phyloP scores from a whole-genome alignment of 2,329 filamentous ascomycete genomes.

The Nectriaceae sp. region DNA sequence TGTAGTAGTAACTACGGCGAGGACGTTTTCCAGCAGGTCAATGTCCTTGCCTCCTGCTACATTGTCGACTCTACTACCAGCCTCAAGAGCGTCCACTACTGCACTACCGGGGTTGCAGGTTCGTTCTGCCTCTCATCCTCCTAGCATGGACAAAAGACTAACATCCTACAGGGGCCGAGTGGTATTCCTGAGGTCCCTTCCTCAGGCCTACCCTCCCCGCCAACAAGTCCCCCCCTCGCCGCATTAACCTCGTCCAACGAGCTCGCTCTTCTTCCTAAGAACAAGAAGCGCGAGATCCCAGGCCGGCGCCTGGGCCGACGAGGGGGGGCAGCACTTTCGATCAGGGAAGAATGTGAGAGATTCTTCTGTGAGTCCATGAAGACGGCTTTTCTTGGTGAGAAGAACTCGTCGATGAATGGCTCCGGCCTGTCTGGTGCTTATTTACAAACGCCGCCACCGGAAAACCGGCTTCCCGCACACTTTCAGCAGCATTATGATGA shows the following conservation, averaged over 20 bases:
- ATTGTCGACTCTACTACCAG: constrained; percentile 72
- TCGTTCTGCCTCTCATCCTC: constrained; percentile 33
- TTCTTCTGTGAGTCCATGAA: constrained; percentile 98
- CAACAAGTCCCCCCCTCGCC: constrained; percentile 87
- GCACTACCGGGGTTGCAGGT: constrained; percentile 87
- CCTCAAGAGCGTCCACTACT: constrained; percentile 89
- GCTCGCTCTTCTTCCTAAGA: constrained; percentile 64
- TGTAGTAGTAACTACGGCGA: constrained; percentile 78
- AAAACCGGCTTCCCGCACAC: constrained; percentile 43
- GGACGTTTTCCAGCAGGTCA: constrained; percentile 64
- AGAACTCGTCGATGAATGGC: constrained; percentile 73
- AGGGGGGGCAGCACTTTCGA: constrained; percentile 94
- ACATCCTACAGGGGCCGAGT: constrained; percentile 68
- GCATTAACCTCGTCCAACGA: constrained; percentile 69
- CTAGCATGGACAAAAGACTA: constrained; percentile 7
- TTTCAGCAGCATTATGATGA: constrained; percentile 33
- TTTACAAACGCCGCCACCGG: constrained; percentile 56
- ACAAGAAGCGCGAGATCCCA: constrained; percentile 46
- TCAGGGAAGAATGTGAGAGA: constrained; percentile 99
- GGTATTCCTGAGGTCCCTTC: constrained; percentile 92
- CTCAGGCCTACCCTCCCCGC: constrained; percentile 82
- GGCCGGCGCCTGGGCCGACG: constrained; percentile 52
- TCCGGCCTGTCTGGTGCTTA: constrained; percentile 83
- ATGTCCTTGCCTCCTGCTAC: constrained; percentile 91
- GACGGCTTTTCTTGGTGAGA: constrained; percentile 94